phyloP scores from a whole-genome alignment of 441 rosid species.

The Manihot esculenta region DNA sequence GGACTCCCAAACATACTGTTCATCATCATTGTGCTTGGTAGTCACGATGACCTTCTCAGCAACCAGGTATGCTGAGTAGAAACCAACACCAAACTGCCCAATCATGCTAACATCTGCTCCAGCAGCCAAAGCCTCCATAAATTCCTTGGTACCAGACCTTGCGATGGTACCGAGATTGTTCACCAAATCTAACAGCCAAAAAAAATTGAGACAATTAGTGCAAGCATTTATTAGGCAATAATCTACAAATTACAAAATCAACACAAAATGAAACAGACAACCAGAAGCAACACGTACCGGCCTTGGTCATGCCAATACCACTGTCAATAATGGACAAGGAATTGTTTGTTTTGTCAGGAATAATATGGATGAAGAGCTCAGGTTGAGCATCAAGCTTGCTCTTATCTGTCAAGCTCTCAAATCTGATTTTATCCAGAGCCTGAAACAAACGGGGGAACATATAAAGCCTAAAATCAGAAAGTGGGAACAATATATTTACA shows the following conservation, averaged over 20 bases:
- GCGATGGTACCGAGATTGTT: conserved; percentile 90
- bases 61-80: conserved; percentile 80
- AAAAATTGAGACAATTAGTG: neutral
- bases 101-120: conserved; percentile 94
- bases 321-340: conserved; percentile 67
- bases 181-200: conserved; percentile 51
- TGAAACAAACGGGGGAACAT: neutral
- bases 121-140: conserved; percentile 85
- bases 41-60: conserved; percentile 72
- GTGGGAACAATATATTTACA: too few species aligned
- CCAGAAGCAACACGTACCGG: conserved; percentile 37
- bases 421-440: conserved; percentile 85
- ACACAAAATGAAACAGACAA: neutral
- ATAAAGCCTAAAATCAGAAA: neutral
- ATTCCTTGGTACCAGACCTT: conserved; percentile 88
- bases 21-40: conserved; percentile 76
- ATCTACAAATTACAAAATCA: neutral
- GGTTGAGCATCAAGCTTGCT: conserved; percentile 85
- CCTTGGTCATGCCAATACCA: conserved; percentile 84
- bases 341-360: conserved; percentile 70
- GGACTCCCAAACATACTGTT: conserved; percentile 84
- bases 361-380: conserved; percentile 66
- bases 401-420: conserved; percentile 80
- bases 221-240: neutral
- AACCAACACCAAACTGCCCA: conserved; percentile 91